Evolutionary conservation across 2,329 filamentous ascomycete genomes (phyloP).

Genomic region (Beauveria australis): DNA sequence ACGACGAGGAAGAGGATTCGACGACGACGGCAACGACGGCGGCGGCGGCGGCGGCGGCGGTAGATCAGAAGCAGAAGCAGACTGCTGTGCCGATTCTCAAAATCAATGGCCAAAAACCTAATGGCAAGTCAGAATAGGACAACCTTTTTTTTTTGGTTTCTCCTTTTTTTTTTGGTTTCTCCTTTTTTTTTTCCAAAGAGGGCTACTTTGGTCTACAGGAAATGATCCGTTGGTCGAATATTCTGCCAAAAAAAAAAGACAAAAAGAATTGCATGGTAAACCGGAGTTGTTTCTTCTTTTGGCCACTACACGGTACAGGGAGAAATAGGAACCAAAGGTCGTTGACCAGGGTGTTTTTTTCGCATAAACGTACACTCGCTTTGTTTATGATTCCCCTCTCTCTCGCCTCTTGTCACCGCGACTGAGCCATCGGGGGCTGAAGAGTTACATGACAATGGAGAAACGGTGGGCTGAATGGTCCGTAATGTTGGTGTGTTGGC

Average conservation of each 20-base stretch:
- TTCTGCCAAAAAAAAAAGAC: no score
- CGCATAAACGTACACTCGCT: constrained; percentile 4
- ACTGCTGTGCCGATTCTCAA: constrained; percentile 8
- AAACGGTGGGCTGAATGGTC: not conserved
- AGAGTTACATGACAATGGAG: no score
- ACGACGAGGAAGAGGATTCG: constrained; percentile 53
- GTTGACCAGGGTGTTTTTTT: not conserved
- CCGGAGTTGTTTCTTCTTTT: no score
- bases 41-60: constrained; percentile 25
- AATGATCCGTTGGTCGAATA: no score
- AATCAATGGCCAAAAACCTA: constrained; percentile 12
- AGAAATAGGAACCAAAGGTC: not conserved
- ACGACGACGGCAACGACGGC: constrained; percentile 31
- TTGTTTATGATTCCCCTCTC: not conserved
- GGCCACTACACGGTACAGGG: no score
- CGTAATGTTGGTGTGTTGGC: not conserved
- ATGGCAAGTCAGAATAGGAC: constrained; percentile 11
- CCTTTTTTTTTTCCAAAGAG: no score
- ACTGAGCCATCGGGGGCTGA: no score
- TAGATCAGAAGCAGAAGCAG: constrained; percentile 15
- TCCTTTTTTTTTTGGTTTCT: not conserved
- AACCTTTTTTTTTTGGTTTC: not conserved
- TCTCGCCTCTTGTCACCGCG: no score
- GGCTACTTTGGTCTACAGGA: no score
- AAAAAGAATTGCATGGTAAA: no score